These are phyloP conservation scores for Epichloe glyceriae DNA, from an alignment of 2,329 filamentous ascomycete species.

Conservation along the genomic window DNA sequence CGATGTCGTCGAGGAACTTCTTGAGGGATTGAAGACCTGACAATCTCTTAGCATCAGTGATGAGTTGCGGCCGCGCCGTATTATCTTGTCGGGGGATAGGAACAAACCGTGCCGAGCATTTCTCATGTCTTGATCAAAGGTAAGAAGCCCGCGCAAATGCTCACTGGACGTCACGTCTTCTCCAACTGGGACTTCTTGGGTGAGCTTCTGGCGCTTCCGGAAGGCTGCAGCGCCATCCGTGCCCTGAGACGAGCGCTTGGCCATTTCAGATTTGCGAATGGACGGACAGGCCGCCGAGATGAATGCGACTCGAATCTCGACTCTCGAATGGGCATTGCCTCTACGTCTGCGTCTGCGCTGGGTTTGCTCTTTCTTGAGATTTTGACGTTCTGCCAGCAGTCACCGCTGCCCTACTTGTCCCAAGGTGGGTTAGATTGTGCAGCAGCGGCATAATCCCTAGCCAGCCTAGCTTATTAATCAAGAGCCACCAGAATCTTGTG, in stretches of 20 bases:
- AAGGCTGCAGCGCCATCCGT: constrained; percentile 27
- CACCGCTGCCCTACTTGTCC: constrained; percentile 20
- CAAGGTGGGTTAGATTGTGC: constrained; percentile 6
- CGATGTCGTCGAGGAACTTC: constrained; percentile 53
- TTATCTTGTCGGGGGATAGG: background rate
- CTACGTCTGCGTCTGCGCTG: background rate
- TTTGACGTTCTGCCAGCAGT: constrained; percentile 23
- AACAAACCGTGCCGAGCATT: constrained; percentile 51
- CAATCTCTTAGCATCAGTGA: background rate
- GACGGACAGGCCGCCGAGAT: background rate
- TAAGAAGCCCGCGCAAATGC: constrained; percentile 55
- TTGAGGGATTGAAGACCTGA: constrained; percentile 58
- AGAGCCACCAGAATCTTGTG: too few species aligned
- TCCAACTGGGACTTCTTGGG: constrained; percentile 42
- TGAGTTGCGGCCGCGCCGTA: too few species aligned
- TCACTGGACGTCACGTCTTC: constrained; percentile 50
- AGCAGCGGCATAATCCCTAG: background rate
- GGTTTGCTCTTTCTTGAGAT: constrained; percentile 15
- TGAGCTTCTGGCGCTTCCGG: constrained; percentile 43
- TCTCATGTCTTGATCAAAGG: constrained; percentile 57
- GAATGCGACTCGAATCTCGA: background rate
- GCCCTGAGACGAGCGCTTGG: constrained; percentile 29
- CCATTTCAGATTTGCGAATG: constrained; percentile 21
- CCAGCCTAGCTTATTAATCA: too few species aligned
- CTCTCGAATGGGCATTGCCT: background rate